A percentile compares a stretch with the other conserved stretches of the same genome.
Conservation (phyloP, 495 filamentous ascomycete species). For the Aspergillus heteromorphus region DNA sequence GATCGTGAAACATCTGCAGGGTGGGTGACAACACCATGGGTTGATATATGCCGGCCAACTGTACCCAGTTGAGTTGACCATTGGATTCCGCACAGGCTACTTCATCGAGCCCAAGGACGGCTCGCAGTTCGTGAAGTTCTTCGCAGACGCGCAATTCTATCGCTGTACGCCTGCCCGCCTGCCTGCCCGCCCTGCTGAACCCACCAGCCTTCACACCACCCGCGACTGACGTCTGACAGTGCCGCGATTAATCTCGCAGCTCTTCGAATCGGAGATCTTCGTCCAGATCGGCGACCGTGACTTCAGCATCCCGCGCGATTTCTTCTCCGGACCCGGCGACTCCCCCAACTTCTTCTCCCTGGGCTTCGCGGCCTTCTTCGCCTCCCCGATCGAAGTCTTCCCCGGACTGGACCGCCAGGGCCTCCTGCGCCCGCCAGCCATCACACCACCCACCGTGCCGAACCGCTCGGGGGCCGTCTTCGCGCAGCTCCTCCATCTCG, state of each 20-base stretch:
- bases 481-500: slow-evolving; percentile 72
- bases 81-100: slow-evolving; percentile 53
- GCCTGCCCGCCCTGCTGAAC: too few species aligned
- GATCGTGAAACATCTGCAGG: slow-evolving; percentile 88
- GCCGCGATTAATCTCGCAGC: slow-evolving; percentile 82
- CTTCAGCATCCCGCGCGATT: slow-evolving; percentile 85
- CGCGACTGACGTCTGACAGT: slow-evolving; percentile 43
- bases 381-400: slow-evolving; percentile 71
- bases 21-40: slow-evolving; percentile 21
- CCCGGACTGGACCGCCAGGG: slow-evolving; percentile 75
- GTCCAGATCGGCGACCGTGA: slow-evolving; percentile 79
- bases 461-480: slow-evolving; percentile 77
- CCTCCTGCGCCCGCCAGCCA: slow-evolving; percentile 85
- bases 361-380: slow-evolving; percentile 87
- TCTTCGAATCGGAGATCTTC: slow-evolving; percentile 91
- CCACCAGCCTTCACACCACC: neutral
- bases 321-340: slow-evolving; percentile 81
- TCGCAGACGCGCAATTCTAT: slow-evolving; percentile 96
- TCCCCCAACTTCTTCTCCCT: slow-evolving; percentile 94
- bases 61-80: neutral
- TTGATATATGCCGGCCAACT: neutral
- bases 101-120: slow-evolving; percentile 79
- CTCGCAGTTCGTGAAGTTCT: slow-evolving; percentile 81
- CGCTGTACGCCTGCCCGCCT: too few species aligned
- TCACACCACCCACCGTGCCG: slow-evolving; percentile 75